Percentiles rank a stretch among this genome's conserved stretches.
Conservation (phyloP, 148 eudicot genomes). For the Mesembryanthemum crystallinum region DNA sequence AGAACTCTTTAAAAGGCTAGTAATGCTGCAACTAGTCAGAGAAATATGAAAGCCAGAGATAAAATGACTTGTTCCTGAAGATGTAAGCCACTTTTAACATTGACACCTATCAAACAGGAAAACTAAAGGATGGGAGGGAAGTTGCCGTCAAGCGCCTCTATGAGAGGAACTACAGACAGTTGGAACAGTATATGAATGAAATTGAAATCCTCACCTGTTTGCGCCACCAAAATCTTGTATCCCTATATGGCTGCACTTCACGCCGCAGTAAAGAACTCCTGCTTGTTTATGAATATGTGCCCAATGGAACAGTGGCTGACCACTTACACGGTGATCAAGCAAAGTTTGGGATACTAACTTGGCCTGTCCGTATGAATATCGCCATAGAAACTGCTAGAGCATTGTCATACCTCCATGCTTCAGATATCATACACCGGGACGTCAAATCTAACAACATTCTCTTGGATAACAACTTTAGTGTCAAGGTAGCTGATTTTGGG, state of each 20-base stretch:
- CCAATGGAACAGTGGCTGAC: constrained; percentile 72
- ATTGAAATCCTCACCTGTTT: constrained; percentile 53
- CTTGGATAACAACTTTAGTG: constrained; percentile 51
- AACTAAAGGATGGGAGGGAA: constrained; percentile 60
- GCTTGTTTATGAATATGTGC: constrained; percentile 66
- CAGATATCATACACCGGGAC: constrained; percentile 66
- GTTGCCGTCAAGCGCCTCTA: constrained; percentile 74
- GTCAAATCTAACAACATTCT: constrained; percentile 63
- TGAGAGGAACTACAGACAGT: constrained; percentile 53
- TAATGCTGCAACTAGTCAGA: too few species aligned
- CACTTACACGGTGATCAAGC: constrained; percentile 53
- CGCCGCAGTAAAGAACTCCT: constrained; percentile 51
- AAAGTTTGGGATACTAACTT: constrained; percentile 33
- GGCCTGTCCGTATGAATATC: constrained; percentile 62
- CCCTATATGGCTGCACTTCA: constrained; percentile 72
- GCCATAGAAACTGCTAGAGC: constrained; percentile 65
- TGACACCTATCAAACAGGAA: constrained; percentile 20
- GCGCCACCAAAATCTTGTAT: constrained; percentile 61
- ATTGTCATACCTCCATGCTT: constrained; percentile 59
- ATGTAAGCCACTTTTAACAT: not conserved
- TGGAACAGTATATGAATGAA: constrained; percentile 62
- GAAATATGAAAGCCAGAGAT: too few species aligned
- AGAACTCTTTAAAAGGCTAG: too few species aligned
- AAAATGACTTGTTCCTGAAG: not conserved
- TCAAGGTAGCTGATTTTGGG: constrained; percentile 74